Percentiles rank a stretch among this genome's conserved stretches.
Conservation (phyloP, 2,329 filamentous ascomycete species). For the Phaeosphaeriaceae sp. region DNA sequence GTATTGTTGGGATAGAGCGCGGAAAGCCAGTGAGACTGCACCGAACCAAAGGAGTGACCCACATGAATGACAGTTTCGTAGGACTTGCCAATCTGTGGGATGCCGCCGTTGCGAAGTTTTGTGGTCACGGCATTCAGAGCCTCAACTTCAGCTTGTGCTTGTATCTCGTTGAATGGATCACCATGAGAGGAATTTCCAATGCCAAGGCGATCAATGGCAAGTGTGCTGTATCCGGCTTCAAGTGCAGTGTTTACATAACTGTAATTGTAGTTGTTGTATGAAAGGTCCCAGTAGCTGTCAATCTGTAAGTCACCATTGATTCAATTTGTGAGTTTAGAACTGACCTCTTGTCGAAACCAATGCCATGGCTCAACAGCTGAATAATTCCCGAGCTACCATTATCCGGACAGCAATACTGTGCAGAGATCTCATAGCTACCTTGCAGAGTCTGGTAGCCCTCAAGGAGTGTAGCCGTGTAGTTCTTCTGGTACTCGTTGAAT, state of each 20-base stretch:
- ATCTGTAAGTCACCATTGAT: neutral
- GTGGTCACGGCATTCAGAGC: constrained; percentile 64
- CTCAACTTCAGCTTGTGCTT: constrained; percentile 65
- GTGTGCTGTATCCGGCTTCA: constrained; percentile 64
- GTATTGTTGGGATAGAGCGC: constrained; percentile 61
- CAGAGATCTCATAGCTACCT: constrained; percentile 65
- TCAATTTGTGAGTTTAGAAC: constrained; percentile 6
- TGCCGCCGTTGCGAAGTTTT: constrained; percentile 55
- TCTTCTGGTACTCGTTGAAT: constrained; percentile 37
- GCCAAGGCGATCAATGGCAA: constrained; percentile 69
- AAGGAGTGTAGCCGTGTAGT: constrained; percentile 57
- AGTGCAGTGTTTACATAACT: constrained; percentile 67
- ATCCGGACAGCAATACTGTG: constrained; percentile 69
- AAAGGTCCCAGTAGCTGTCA: constrained; percentile 68
- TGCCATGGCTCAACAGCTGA: constrained; percentile 63
- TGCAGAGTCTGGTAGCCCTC: constrained; percentile 60
- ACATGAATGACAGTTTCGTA: constrained; percentile 64
- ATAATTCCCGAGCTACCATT: constrained; percentile 38
- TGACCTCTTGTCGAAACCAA: constrained; percentile 62
- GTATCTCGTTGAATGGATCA: constrained; percentile 67
- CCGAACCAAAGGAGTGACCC: constrained; percentile 71
- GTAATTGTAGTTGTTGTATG: constrained; percentile 67
- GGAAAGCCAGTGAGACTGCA: constrained; percentile 65
- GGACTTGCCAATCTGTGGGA: constrained; percentile 52
- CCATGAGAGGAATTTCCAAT: constrained; percentile 66